A percentile compares a stretch with the other conserved stretches of the same genome.
Evolutionary conservation across 768 basidiomycete genomes (phyloP).

Genomic region (Fibroporia radiculosa): DNA sequence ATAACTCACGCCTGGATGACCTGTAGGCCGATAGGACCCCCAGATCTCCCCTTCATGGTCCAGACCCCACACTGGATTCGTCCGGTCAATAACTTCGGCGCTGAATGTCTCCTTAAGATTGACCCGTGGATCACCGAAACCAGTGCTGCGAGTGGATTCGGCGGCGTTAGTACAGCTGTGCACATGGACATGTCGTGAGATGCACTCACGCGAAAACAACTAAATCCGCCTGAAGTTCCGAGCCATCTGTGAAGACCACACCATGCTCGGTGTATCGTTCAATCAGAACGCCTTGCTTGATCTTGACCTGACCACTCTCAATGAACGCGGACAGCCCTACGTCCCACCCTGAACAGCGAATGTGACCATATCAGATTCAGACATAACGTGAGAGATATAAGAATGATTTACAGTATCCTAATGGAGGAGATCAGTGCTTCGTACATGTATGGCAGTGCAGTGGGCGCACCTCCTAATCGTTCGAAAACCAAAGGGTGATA

Average conservation of each 20-base stretch:
- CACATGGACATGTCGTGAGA: too few relatives aligned
- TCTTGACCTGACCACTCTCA: constrained; percentile 12
- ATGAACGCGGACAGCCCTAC: constrained; percentile 17
- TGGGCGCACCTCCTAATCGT: constrained; percentile 23
- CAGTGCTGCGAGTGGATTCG: constrained; percentile 25
- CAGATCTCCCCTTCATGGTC: constrained; percentile 35
- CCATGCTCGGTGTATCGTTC: constrained; percentile 13
- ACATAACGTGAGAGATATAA: too few relatives aligned
- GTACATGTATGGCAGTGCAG: not conserved
- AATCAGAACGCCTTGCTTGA: constrained; percentile 15
- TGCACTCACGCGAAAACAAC: constrained; percentile 23
- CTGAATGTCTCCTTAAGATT: constrained; percentile 27
- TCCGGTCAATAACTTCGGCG: constrained; percentile 24
- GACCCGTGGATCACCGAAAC: constrained; percentile 27
- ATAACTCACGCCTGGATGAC: constrained; percentile 32
- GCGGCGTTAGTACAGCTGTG: not conserved
- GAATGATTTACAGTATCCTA: constrained; percentile 5
- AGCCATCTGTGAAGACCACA: constrained; percentile 23
- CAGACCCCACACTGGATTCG: constrained; percentile 29
- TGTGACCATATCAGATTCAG: not conserved
- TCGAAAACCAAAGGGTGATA: constrained; percentile 21
- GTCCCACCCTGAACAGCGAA: constrained; percentile 12
- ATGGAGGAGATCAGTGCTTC: not conserved
- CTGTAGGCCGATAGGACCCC: constrained; percentile 31
- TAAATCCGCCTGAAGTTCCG: constrained; percentile 20